Evolutionary conservation across 495 filamentous ascomycete species (phyloP).

Genomic region (Rusavskia elegans): DNA sequence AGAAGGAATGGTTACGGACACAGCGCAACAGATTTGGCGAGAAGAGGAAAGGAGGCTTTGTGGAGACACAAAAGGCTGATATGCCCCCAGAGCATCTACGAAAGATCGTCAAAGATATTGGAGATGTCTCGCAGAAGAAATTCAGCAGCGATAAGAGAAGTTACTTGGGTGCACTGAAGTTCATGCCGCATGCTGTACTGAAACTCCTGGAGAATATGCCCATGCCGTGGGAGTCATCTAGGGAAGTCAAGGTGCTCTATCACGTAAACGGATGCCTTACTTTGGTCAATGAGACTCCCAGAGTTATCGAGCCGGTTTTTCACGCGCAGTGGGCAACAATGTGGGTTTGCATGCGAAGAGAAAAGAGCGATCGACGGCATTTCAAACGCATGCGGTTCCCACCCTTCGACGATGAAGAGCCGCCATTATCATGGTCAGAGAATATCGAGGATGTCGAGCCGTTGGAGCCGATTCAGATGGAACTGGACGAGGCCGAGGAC

Average conservation of each 20-base stretch:
- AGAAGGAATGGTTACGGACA: conserved; percentile 92
- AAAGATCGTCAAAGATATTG: conserved; percentile 97
- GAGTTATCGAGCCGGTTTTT: conserved; percentile 96
- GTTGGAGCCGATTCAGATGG: conserved; percentile 96
- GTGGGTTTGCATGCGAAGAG: conserved; percentile 97
- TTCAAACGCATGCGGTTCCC: conserved; percentile 99
- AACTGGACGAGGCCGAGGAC: conserved; percentile 94
- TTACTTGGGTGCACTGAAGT: conserved; percentile 94
- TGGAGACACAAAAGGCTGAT: conserved; percentile 95
- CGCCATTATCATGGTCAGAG: conserved; percentile 92
- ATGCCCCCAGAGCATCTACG: conserved; percentile 98
- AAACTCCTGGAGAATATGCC: conserved; percentile 99
- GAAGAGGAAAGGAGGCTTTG: conserved; percentile 89
- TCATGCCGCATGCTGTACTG: conserved; percentile 98
- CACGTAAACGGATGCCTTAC: conserved; percentile 97
- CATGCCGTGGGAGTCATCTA: conserved; percentile 96
- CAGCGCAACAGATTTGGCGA: conserved; percentile 92
- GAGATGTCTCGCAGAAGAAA: conserved; percentile 98
- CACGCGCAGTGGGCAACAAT: conserved; percentile 99
- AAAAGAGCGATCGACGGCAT: conserved; percentile 89
- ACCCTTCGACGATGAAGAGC: conserved; percentile 97
- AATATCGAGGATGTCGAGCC: conserved; percentile 99
- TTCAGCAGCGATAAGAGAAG: conserved; percentile 97
- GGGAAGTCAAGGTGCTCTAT: conserved; percentile 95
- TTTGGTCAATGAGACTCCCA: conserved; percentile 88